Evolutionary conservation across 768 basidiomycete genomes (phyloP).

Genomic region (Amanita subjunquillea): DNA sequence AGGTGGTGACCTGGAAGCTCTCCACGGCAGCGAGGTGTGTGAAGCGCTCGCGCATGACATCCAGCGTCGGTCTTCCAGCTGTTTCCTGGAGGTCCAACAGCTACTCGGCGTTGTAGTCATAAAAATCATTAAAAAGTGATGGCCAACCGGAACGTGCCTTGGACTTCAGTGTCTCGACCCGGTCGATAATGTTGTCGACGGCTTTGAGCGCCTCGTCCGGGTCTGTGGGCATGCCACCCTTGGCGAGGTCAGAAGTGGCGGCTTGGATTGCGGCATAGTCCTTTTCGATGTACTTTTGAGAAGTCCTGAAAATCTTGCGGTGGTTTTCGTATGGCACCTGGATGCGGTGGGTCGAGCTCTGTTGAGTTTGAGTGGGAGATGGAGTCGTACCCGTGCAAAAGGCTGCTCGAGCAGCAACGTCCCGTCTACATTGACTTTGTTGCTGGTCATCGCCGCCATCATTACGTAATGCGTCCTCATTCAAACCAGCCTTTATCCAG

Average conservation of each 20-base stretch:
- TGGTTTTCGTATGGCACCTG: constrained; percentile 90
- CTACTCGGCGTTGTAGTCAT: constrained; percentile 15
- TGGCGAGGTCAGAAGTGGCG: constrained; percentile 48
- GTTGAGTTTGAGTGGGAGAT: neutral
- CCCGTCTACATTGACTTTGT: constrained; percentile 63
- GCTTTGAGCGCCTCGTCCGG: constrained; percentile 43
- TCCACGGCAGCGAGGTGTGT: constrained; percentile 63
- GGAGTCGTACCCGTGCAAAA: constrained; percentile 47
- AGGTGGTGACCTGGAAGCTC: constrained; percentile 36
- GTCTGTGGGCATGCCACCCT: constrained; percentile 6
- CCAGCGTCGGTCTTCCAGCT: constrained; percentile 49
- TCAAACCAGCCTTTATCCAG: neutral
- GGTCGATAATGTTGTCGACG: constrained; percentile 68
- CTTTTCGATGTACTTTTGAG: constrained; percentile 74
- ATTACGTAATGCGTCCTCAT: neutral
- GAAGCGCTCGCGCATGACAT: constrained; percentile 65
- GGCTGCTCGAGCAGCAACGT: constrained; percentile 79
- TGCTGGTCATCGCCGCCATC: constrained; percentile 7
- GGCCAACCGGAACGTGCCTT: constrained; percentile 45
- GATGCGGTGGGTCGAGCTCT: neutral
- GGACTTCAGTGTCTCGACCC: constrained; percentile 73
- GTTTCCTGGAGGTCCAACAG: constrained; percentile 38
- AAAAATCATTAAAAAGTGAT: too few relatives aligned
- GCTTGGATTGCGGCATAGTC: constrained; percentile 57
- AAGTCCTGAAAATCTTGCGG: constrained; percentile 76